Evolutionary conservation across 2,329 filamentous ascomycete species (phyloP).

Genomic region (Fusarium brachygibbosum): DNA sequence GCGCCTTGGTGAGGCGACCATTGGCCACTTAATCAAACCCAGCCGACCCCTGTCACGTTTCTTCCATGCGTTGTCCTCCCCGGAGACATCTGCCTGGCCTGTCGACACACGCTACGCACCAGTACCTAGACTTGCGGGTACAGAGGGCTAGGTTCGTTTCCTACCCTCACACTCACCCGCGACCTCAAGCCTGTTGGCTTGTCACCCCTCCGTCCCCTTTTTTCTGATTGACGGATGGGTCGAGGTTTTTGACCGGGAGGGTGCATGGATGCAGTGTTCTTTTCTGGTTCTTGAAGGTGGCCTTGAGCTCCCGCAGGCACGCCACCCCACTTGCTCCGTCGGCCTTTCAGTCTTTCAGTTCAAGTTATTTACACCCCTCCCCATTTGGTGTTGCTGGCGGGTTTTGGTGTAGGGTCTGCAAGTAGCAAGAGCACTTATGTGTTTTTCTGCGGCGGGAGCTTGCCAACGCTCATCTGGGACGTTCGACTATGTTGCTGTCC

Average conservation of each 20-base stretch:
- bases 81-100: conserved; percentile 45
- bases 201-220: conserved; percentile 39
- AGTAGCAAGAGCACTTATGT: conserved; percentile 29
- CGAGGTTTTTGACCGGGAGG: conserved; percentile 26
- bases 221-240: conserved; percentile 29
- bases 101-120: conserved; percentile 33
- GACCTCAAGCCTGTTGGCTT: conserved; percentile 18
- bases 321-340: conserved; percentile 33
- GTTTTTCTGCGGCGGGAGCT: conserved; percentile 29
- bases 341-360: conserved; percentile 24
- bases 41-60: conserved; percentile 64
- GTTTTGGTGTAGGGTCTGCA: conserved; percentile 16
- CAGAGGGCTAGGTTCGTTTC: conserved; percentile 16
- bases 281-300: conserved; percentile 37
- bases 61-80: conserved; percentile 64
- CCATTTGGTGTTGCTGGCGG: conserved; percentile 24
- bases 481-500: conserved; percentile 34
- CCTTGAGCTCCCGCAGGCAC: conserved; percentile 33
- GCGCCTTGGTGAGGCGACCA: conserved; percentile 56
- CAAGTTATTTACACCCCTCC: conserved; percentile 14
- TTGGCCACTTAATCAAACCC: conserved; percentile 68
- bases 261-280: conserved; percentile 32
- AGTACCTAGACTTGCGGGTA: conserved; percentile 36
- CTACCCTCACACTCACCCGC: conserved; percentile 25
- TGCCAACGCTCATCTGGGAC: conserved; percentile 33